Evolutionary conservation across 2,329 filamentous ascomycete species (phyloP).

Genomic region (Alternaria sp.): DNA sequence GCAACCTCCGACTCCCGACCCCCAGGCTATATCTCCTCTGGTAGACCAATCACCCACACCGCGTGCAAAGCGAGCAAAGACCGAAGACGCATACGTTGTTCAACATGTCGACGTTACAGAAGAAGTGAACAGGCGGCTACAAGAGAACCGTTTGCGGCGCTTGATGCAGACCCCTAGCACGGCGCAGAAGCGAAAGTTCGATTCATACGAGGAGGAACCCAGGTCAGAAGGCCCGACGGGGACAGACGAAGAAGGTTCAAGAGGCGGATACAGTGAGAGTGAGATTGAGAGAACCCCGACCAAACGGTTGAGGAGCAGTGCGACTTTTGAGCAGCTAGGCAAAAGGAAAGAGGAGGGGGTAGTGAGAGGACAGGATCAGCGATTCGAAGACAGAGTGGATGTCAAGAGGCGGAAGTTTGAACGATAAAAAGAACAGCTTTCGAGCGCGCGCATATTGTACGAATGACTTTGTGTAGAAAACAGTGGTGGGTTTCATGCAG

Average conservation of each 20-base stretch:
- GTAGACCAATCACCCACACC: conserved; percentile 27
- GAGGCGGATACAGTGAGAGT: conserved; percentile 17
- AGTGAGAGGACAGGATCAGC: conserved; percentile 9
- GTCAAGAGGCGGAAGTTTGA: conserved; percentile 33
- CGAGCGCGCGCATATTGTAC: background rate
- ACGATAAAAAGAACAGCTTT: background rate
- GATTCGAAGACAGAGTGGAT: conserved; percentile 21
- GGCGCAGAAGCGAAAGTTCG: conserved; percentile 47
- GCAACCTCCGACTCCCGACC: conserved; percentile 19
- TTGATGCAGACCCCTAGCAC: conserved; percentile 46
- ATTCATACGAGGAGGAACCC: conserved; percentile 37
- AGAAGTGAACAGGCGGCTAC: conserved; percentile 44
- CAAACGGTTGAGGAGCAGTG: conserved; percentile 40
- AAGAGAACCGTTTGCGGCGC: conserved; percentile 41
- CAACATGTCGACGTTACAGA: conserved; percentile 46
- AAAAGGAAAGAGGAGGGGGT: conserved; percentile 33
- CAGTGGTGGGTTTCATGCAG: no score
- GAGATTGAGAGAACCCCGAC: conserved; percentile 33
- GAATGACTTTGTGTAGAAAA: no score
- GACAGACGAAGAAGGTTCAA: conserved; percentile 24
- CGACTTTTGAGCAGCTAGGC: conserved; percentile 33
- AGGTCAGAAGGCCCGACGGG: conserved; percentile 29
- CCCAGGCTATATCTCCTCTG: conserved; percentile 27
- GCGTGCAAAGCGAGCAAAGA: conserved; percentile 23
- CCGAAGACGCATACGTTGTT: conserved; percentile 32